Percentiles rank a stretch among this genome's conserved stretches.
These are phyloP conservation scores for Aspergillus cavernicola DNA, from an alignment of 495 filamentous ascomycete species.

Conservation along the genomic window DNA sequence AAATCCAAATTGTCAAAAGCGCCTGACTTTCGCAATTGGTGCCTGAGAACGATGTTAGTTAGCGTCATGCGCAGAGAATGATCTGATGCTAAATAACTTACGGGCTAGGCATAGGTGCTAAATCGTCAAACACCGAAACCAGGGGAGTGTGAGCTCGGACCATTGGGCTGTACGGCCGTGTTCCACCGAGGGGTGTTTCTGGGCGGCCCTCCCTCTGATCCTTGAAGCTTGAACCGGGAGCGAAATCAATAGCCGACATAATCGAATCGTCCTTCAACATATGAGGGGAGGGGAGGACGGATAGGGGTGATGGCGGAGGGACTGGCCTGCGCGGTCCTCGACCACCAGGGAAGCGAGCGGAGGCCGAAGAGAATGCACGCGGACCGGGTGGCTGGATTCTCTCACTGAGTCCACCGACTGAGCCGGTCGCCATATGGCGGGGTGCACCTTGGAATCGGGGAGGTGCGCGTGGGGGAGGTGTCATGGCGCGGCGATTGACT, in stretches of 20 bases:
- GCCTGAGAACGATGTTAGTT: constrained; percentile 48
- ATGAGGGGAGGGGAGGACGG: constrained; percentile 77
- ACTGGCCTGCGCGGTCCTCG: constrained; percentile 51
- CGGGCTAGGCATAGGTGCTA: constrained; percentile 82
- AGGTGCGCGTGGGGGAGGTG: constrained; percentile 78
- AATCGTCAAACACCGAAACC: constrained; percentile 81
- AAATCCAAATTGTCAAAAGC: constrained; percentile 92
- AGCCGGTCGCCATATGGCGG: constrained; percentile 46
- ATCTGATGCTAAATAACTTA: constrained; percentile 61
- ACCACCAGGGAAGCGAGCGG: constrained; percentile 50
- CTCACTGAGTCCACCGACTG: constrained; percentile 40
- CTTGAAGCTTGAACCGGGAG: constrained; percentile 67
- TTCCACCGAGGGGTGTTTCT: constrained; percentile 74
- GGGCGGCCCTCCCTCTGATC: constrained; percentile 70
- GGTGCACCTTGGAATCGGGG: constrained; percentile 62
- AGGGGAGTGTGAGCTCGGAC: constrained; percentile 72
- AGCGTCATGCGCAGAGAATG: too few relatives aligned
- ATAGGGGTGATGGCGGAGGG: constrained; percentile 71
- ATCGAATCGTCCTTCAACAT: constrained; percentile 83
- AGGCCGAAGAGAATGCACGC: constrained; percentile 68
- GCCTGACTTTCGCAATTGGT: constrained; percentile 81
- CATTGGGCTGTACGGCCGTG: constrained; percentile 66
- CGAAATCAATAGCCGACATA: constrained; percentile 76
- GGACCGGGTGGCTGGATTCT: constrained; percentile 44
- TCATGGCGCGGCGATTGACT: constrained; percentile 89